Base-by-base conservation (phyloP, 108 stramenopile species). In the Fragilariopsis cylindrus region DNA sequence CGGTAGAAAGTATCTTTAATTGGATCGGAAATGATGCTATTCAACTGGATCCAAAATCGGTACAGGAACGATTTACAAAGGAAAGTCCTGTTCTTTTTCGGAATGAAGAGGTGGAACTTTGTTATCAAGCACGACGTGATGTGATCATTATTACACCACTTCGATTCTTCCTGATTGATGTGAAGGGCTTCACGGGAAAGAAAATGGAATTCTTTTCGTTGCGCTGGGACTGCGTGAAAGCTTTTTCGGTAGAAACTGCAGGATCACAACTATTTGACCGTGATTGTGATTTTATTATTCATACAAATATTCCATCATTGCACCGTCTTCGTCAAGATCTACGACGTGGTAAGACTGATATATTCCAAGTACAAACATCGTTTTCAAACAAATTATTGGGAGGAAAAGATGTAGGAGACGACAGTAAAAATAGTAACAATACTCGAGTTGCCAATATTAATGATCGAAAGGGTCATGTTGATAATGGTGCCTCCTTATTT, bases 161-260 rank as follows among this genome's bases (percentile, higher is more conserved):
- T 66, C 76, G 90, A 11, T 18, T 88, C 3, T 71, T 90, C 11
- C 75, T 82, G 47, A 85, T 90, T 30, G 87, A 90, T 60, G 72
- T 75, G 19, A 80, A 91, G 65, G 90, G 90, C 9, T 73, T 86
- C 40, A 65, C 81, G 57, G 90, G 87, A 7, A 79, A 76, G 70
- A 86, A 88, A 48, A 69, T 84, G 4, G 85, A 86, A 49, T 90
- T 82, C 69, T 78, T 75, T 62, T 81, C 82, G 3, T 6, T 91
- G 12, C 86, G 84, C 0, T 91, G 82, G 77, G 78, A 68, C 0
- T 65, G 57, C 39, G 46, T 57, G 48, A 47, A 48, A 19, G 86
- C 83, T 65, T 87, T 84, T 52, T 84, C 89, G 15, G 83, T 90
- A 50, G 85, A 87, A 60, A 90, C 89, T 15, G 76, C 85, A 9